phyloP scores from a whole-genome alignment of 1,139 yeast genomes.

The Protomyces gravidus region DNA sequence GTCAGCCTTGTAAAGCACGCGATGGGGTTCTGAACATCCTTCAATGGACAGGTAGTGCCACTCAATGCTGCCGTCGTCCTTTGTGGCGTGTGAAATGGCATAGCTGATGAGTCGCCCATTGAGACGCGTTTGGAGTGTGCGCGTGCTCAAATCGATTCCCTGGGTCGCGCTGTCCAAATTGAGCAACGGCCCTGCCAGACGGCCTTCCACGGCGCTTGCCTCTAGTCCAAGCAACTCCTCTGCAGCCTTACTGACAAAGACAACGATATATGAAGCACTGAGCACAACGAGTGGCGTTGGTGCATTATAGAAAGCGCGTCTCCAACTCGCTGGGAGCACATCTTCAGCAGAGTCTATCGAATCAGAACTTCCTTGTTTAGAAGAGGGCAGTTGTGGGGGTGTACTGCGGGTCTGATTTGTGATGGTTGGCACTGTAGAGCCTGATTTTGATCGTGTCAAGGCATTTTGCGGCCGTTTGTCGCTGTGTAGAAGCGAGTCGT shows the following conservation, averaged over 20 bases:
- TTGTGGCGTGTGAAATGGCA: neutral
- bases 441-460: neutral
- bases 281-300: constrained; percentile 15
- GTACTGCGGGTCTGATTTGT: neutral
- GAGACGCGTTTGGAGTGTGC: constrained; percentile 18
- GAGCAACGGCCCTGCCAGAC: neutral
- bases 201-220: neutral
- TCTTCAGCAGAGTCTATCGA: too few relatives aligned
- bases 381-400: neutral
- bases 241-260: constrained; percentile 14
- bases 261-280: neutral
- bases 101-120: constrained; percentile 2
- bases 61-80: neutral
- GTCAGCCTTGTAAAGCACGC: neutral
- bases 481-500: neutral
- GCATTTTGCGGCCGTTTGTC: neutral
- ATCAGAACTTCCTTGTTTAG: neutral
- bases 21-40: neutral
- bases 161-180: constrained; percentile 1
- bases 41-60: constrained; percentile 7
- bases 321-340: neutral
- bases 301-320: neutral
- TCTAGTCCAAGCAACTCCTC: neutral
- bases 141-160: constrained; percentile 1
- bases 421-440: neutral